Conservation (phyloP, 257 asterid species). For the Solanum pennellii region DNA sequence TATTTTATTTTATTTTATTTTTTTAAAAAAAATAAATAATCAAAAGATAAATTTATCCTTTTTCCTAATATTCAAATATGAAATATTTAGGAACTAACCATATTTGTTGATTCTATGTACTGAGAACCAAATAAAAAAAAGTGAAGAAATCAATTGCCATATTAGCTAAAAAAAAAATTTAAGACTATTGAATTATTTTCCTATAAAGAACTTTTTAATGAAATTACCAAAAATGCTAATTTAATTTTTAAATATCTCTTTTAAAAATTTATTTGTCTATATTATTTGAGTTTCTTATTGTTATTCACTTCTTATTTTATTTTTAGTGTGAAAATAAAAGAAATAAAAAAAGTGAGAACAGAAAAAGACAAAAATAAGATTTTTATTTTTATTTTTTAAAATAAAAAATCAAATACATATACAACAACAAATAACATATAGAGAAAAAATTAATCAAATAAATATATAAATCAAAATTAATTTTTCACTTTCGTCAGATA, state of each 20-base stretch:
- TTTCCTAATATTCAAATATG: background rate
- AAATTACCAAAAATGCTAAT: background rate
- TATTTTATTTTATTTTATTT: background rate
- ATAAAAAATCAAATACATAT: no score
- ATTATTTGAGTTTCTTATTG: no score
- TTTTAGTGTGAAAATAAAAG: no score
- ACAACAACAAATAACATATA: no score
- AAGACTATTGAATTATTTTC: background rate
- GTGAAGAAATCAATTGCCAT: background rate
- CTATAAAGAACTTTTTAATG: background rate
- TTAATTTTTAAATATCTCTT: background rate
- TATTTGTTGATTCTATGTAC: background rate
- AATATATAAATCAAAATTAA: no score
- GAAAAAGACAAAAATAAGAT: no score
- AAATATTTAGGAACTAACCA: background rate
- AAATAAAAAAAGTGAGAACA: background rate
- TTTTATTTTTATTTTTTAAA: no score
- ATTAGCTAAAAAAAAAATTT: background rate
- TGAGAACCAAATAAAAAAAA: background rate
- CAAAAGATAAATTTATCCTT: background rate
- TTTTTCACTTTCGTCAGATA: no score
- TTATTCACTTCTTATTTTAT: no score
- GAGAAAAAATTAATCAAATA: no score
- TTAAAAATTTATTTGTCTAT: no score
- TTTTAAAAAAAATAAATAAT: background rate